phyloP scores from a whole-genome alignment of 148 eudicot species.

The Fagopyrum tataricum region DNA sequence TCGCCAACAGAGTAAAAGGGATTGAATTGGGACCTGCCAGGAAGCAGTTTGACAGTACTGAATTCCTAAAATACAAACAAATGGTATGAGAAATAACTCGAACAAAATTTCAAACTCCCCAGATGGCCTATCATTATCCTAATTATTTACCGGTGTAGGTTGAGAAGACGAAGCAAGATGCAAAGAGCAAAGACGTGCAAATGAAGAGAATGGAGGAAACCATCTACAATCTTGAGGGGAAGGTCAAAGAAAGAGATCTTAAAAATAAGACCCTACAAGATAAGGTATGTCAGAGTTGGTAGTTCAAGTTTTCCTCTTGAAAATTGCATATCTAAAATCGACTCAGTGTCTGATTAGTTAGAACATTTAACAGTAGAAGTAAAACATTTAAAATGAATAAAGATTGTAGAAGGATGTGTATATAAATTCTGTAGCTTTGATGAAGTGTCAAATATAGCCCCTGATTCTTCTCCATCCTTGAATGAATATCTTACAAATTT shows the following conservation, averaged over 20 bases:
- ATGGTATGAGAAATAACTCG: constrained; percentile 35
- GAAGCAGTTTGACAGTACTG: constrained; percentile 78
- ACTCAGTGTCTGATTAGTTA: no score
- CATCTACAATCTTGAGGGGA: constrained; percentile 55
- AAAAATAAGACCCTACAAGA: constrained; percentile 79
- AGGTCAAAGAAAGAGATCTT: constrained; percentile 73
- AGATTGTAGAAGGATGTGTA: no score
- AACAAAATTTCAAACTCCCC: neutral
- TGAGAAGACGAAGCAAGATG: constrained; percentile 74
- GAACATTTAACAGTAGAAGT: no score
- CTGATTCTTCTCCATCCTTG: no score
- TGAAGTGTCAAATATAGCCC: no score
- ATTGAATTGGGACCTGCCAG: constrained; percentile 96
- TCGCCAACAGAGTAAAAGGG: constrained; percentile 93
- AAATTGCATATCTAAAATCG: no score
- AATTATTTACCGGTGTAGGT: constrained; percentile 28
- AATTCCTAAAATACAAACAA: constrained; percentile 70
- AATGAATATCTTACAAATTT: no score
- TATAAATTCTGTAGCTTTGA: no score
- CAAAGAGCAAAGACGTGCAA: constrained; percentile 68
- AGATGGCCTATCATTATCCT: neutral
- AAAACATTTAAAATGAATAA: no score
- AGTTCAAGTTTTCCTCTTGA: neutral
- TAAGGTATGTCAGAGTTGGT: constrained; percentile 38
- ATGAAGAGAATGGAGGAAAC: constrained; percentile 81